phyloP scores from a whole-genome alignment of 768 basidiomycete genomes.

The Pholiota molesta region DNA sequence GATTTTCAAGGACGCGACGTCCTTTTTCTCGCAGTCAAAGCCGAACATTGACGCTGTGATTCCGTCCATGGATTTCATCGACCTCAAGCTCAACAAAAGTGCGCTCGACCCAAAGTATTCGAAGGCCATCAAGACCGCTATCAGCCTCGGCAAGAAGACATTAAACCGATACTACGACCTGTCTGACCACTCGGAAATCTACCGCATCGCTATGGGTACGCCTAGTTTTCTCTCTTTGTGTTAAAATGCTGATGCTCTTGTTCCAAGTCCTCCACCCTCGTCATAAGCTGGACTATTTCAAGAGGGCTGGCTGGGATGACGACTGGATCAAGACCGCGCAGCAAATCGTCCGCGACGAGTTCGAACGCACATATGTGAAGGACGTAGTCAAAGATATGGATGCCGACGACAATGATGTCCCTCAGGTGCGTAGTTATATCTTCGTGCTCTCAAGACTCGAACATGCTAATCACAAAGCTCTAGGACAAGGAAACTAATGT shows the following conservation, averaged over 20 bases:
- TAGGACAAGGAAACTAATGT: too few relatives aligned
- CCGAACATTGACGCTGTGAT: constrained; percentile 18
- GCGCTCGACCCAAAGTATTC: constrained; percentile 5
- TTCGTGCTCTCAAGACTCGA: too few relatives aligned
- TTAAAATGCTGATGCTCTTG: background rate
- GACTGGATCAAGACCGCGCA: constrained; percentile 29
- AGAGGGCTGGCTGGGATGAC: constrained; percentile 24
- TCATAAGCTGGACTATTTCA: constrained; percentile 32
- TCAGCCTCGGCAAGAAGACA: background rate
- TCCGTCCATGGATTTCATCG: constrained; percentile 19
- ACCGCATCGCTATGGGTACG: constrained; percentile 37
- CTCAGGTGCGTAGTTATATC: too few relatives aligned
- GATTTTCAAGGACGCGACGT: constrained; percentile 19
- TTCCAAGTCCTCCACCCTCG: constrained; percentile 31
- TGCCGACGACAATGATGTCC: too few relatives aligned
- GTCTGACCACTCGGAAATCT: constrained; percentile 33
- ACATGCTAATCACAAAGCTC: too few relatives aligned
- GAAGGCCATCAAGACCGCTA: too few relatives aligned
- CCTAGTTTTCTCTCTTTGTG: background rate
- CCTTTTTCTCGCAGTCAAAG: constrained; percentile 17
- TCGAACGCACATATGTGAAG: background rate
- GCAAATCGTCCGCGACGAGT: constrained; percentile 7
- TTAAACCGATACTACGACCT: constrained; percentile 35
- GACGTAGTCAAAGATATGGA: background rate
- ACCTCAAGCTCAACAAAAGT: constrained; percentile 16